Evolutionary conservation across 2,329 filamentous ascomycete species (phyloP).

Genomic region (Microcyclosporella mali): DNA sequence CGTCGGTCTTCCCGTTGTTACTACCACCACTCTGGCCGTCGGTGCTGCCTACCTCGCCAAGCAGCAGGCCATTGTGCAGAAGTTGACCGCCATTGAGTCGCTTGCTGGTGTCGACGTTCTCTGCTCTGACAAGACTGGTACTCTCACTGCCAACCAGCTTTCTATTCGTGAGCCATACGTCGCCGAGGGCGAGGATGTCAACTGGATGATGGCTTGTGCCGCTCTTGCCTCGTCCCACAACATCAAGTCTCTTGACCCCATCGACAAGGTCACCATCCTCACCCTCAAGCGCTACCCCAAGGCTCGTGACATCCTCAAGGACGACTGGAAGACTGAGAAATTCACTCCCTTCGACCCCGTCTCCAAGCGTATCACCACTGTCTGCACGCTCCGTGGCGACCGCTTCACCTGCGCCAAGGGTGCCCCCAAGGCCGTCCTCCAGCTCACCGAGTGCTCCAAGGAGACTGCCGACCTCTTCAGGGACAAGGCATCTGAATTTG

Average conservation of each 20-base stretch:
- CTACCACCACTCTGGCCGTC: slow-evolving; percentile 70
- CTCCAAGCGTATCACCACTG: slow-evolving; percentile 69
- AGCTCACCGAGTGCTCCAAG: slow-evolving; percentile 60
- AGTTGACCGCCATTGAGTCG: slow-evolving; percentile 72
- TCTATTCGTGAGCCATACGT: slow-evolving; percentile 72
- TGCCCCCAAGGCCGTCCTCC: slow-evolving; percentile 68
- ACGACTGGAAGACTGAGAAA: slow-evolving; percentile 71
- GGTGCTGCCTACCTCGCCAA: slow-evolving; percentile 71
- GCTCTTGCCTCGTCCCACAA: slow-evolving; percentile 73
- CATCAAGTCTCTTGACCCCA: slow-evolving; percentile 70
- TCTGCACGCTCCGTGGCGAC: slow-evolving; percentile 63
- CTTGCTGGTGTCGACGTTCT: slow-evolving; percentile 70
- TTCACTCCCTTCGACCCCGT: slow-evolving; percentile 74
- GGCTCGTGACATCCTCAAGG: slow-evolving; percentile 66
- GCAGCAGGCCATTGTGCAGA: slow-evolving; percentile 74
- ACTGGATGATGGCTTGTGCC: slow-evolving; percentile 80
- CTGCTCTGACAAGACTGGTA: slow-evolving; percentile 78
- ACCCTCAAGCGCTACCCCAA: slow-evolving; percentile 71
- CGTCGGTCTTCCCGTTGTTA: slow-evolving; percentile 73
- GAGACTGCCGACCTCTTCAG: slow-evolving; percentile 62
- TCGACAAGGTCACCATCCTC: slow-evolving; percentile 72
- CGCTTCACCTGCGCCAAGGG: slow-evolving; percentile 70
- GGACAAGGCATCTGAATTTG: slow-evolving; percentile 68
- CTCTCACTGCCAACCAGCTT: slow-evolving; percentile 67
- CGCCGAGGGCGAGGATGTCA: slow-evolving; percentile 68